Percentiles rank a stretch among this genome's conserved stretches.
Conservation (phyloP, 495 filamentous ascomycete species). For the Neurospora tetrasperma region DNA sequence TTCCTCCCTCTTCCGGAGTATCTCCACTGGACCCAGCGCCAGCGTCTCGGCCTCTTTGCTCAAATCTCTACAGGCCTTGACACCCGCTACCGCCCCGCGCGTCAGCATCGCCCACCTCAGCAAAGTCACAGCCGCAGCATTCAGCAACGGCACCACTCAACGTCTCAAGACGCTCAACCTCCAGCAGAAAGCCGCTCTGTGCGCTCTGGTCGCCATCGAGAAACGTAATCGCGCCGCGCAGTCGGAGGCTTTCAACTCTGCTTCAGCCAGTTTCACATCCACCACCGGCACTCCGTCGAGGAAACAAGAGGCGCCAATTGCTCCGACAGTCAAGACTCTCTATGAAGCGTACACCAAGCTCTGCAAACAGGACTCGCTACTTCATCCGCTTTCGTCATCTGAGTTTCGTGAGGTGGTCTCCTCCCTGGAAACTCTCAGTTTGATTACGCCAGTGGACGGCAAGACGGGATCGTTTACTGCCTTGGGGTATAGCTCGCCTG, state of each 20-base stretch:
- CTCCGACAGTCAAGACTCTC: slow-evolving; percentile 66
- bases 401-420: slow-evolving; percentile 94
- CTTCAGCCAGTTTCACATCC: slow-evolving; percentile 32
- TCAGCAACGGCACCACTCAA: slow-evolving; percentile 74
- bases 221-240: slow-evolving; percentile 42
- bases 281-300: slow-evolving; percentile 13
- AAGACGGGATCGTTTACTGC: slow-evolving; percentile 52
- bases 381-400: slow-evolving; percentile 76
- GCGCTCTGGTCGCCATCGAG: slow-evolving; percentile 74
- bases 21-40: not conserved
- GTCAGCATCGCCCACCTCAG: slow-evolving; percentile 86
- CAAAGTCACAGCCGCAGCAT: slow-evolving; percentile 73
- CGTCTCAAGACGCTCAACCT: slow-evolving; percentile 80
- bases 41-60: slow-evolving; percentile 24
- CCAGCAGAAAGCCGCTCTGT: slow-evolving; percentile 93
- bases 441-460: slow-evolving; percentile 69
- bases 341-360: slow-evolving; percentile 69
- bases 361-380: slow-evolving; percentile 71
- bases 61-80: slow-evolving; percentile 49
- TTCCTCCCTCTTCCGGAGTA: slow-evolving; percentile 2
- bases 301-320: slow-evolving; percentile 49
- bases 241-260: slow-evolving; percentile 39
- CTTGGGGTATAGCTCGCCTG: slow-evolving; percentile 46
- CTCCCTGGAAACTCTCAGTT: slow-evolving; percentile 72
- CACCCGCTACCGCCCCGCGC: slow-evolving; percentile 68